Conservation (phyloP, 768 basidiomycete genomes). For the Lentinula aciculospora region DNA sequence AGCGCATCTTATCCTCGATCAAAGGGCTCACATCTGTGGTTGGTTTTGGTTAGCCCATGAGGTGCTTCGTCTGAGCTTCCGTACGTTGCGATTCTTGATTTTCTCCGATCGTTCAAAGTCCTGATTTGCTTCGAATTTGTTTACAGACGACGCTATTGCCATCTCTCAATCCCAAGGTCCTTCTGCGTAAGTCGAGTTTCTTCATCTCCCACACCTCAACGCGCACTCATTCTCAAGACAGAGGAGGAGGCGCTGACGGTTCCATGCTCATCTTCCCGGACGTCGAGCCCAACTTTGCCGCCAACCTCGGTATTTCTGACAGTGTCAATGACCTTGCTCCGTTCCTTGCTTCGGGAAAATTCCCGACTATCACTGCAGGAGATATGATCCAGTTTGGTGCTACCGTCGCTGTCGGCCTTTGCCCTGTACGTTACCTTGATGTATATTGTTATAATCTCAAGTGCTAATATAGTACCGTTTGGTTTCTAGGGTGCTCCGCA, state of each 20-base stretch:
- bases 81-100: no score
- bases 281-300: constrained; percentile 16
- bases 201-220: neutral
- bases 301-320: constrained; percentile 11
- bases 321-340: constrained; percentile 12
- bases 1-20: no score
- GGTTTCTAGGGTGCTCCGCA: constrained; percentile 22
- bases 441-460: constrained; percentile 12
- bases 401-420: constrained; percentile 28
- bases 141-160: constrained; percentile 19
- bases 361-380: neutral
- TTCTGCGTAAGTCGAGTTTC: neutral
- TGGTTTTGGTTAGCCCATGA: constrained; percentile 19
- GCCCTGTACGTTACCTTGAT: constrained; percentile 21
- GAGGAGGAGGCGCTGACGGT: constrained; percentile 26
- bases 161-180: constrained; percentile 7
- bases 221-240: constrained; percentile 1
- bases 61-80: constrained; percentile 22
- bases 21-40: neutral
- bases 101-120: constrained; percentile 9
- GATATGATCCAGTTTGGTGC: constrained; percentile 26
- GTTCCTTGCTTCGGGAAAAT: constrained; percentile 6
- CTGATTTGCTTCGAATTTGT: constrained; percentile 14
- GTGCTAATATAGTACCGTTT: neutral
- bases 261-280: constrained; percentile 22